Conservation (phyloP, 345 rosid species). For the Psidium guajava region DNA sequence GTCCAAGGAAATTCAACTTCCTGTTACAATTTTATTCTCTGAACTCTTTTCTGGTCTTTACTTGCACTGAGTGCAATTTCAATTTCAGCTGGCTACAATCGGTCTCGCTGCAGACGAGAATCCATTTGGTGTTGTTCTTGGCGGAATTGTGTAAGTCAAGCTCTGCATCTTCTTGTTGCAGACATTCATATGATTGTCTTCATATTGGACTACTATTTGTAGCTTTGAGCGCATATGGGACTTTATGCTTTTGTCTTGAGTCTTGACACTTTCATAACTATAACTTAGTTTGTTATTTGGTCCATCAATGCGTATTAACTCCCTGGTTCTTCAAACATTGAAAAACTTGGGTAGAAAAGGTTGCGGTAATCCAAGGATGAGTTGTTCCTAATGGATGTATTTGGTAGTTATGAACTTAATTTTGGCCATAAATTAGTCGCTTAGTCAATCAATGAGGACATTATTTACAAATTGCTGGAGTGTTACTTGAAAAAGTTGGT, state of each 20-base stretch:
- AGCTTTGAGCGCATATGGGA: neutral
- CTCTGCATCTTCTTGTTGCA: neutral
- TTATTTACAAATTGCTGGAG: neutral
- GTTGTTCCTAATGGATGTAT: neutral
- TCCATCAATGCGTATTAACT: neutral
- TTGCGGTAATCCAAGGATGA: neutral
- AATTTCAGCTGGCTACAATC: slow-evolving; percentile 78
- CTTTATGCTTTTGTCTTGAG: neutral
- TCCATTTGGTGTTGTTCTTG: slow-evolving; percentile 82
- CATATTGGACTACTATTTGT: neutral
- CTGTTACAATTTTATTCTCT: slow-evolving; percentile 2
- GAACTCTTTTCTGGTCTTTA: neutral
- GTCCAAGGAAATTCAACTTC: neutral
- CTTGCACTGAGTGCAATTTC: neutral
- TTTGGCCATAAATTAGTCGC: neutral
- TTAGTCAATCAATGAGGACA: neutral
- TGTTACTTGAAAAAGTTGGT: neutral
- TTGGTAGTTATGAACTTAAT: neutral
- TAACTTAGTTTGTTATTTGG: neutral
- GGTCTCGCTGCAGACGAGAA: slow-evolving; percentile 96
- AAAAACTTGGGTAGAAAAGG: neutral
- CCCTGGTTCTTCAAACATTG: neutral
- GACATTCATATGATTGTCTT: neutral
- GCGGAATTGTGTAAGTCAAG: slow-evolving; percentile 61
- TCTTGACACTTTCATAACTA: neutral